A percentile compares a stretch with the other conserved stretches of the same genome.
Conservation (phyloP, 345 rosid species). For the Aurinia saxatilis region DNA sequence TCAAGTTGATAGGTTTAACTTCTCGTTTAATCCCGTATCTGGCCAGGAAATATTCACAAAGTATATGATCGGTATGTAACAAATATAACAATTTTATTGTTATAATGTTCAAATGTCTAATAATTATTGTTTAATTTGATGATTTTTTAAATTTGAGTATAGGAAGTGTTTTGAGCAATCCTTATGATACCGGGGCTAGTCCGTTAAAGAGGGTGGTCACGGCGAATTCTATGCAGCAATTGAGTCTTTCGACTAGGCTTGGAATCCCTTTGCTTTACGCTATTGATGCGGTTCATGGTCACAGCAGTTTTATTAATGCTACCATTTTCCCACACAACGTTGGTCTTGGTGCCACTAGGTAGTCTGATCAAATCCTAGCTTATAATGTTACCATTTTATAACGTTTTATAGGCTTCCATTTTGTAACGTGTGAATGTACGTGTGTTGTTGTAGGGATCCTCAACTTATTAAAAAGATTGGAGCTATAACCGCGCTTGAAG, state of each 20-base stretch:
- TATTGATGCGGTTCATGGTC: slow-evolving; percentile 85
- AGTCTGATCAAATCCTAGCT: background rate
- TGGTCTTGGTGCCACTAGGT: slow-evolving; percentile 84
- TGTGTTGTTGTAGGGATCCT: slow-evolving; percentile 52
- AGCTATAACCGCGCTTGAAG: slow-evolving; percentile 88
- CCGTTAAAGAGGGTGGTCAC: slow-evolving; percentile 28
- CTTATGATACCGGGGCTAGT: slow-evolving; percentile 33
- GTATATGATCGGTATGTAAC: slow-evolving; percentile 58
- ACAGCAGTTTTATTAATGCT: slow-evolving; percentile 70
- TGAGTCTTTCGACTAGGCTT: slow-evolving; percentile 56
- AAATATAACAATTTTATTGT: background rate
- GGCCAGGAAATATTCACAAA: slow-evolving; percentile 37
- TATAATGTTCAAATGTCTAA: no score
- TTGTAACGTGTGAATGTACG: background rate
- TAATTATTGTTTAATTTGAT: no score
- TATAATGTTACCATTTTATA: no score
- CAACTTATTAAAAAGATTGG: slow-evolving; percentile 72
- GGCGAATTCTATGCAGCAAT: slow-evolving; percentile 46
- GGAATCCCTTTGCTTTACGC: slow-evolving; percentile 86
- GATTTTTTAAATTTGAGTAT: background rate
- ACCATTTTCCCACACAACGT: slow-evolving; percentile 86
- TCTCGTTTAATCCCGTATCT: background rate
- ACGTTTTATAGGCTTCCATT: background rate
- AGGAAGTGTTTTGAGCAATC: slow-evolving; percentile 55
- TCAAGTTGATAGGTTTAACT: slow-evolving; percentile 36